Evolutionary conservation across 2,329 filamentous ascomycete genomes (phyloP).

Genomic region (Sarocladium oryzae): DNA sequence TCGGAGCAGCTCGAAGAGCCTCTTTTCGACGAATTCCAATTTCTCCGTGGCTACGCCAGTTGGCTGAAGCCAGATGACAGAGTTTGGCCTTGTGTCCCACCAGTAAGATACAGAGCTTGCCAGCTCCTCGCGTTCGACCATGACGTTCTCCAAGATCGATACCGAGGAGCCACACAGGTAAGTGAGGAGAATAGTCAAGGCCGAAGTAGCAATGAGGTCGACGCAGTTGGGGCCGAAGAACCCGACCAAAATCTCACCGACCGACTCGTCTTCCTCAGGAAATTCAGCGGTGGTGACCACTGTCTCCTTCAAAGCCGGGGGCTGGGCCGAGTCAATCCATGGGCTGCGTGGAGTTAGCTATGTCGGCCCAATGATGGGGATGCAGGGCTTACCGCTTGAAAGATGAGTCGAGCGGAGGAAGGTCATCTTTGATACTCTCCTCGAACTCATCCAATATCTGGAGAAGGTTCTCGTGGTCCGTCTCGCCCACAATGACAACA

Average conservation of each 20-base stretch:
- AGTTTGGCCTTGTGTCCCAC: conserved; percentile 72
- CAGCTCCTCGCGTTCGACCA: conserved; percentile 90
- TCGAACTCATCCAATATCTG: conserved; percentile 83
- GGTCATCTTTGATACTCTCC: conserved; percentile 72
- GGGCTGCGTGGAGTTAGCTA: conserved; percentile 38
- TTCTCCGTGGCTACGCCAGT: conserved; percentile 84
- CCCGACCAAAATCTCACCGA: conserved; percentile 77
- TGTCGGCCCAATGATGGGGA: not conserved
- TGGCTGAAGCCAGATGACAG: conserved; percentile 78
- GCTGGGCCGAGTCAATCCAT: conserved; percentile 83
- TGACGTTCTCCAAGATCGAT: conserved; percentile 80
- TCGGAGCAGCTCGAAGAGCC: conserved; percentile 75
- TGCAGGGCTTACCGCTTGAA: conserved; percentile 58
- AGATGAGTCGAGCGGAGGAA: conserved; percentile 66
- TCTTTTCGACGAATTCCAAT: conserved; percentile 74
- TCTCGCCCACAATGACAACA: conserved; percentile 84
- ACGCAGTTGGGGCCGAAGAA: conserved; percentile 83
- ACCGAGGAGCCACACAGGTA: conserved; percentile 93
- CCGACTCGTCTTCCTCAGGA: conserved; percentile 92
- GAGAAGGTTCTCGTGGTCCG: conserved; percentile 75
- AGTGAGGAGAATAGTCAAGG: conserved; percentile 71
- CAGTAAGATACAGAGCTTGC: conserved; percentile 79
- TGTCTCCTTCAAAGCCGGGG: conserved; percentile 65
- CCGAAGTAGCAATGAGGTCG: conserved; percentile 60
- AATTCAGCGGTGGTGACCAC: conserved; percentile 78